Conservation (phyloP, 805 yeast genomes). For the Myxozyma neotropica region DNA sequence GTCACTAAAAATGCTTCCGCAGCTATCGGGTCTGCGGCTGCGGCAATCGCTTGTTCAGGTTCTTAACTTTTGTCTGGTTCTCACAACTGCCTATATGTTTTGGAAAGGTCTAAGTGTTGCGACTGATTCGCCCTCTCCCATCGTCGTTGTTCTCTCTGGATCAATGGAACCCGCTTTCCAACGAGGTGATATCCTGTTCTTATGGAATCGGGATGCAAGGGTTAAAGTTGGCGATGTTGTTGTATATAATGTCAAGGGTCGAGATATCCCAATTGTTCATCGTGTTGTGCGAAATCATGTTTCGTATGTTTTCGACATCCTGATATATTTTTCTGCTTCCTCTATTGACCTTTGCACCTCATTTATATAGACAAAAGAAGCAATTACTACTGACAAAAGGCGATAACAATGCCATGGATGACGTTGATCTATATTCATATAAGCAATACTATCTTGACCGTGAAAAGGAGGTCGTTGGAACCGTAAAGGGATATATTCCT, state of each 20-base stretch:
- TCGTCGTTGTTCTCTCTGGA: conserved; percentile 95
- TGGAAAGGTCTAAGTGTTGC: conserved; percentile 82
- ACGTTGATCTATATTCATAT: conserved; percentile 77
- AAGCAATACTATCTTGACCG: conserved; percentile 77
- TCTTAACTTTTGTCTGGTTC: conserved; percentile 72
- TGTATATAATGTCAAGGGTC: conserved; percentile 78
- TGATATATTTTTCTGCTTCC: neutral
- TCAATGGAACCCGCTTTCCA: conserved; percentile 99
- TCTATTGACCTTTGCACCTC: neutral
- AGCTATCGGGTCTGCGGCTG: conserved; percentile 46
- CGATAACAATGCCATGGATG: conserved; percentile 92
- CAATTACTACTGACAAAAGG: conserved; percentile 78
- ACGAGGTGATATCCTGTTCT: conserved; percentile 88
- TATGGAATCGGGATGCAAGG: conserved; percentile 78
- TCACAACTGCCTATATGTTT: conserved; percentile 85
- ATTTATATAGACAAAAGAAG: conserved; percentile 14
- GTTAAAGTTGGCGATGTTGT: conserved; percentile 89
- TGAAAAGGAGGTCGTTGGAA: conserved; percentile 77
- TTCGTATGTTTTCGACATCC: conserved; percentile 38
- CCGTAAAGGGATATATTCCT: conserved; percentile 87
- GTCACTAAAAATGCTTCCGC: conserved; percentile 14
- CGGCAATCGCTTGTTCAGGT: conserved; percentile 51
- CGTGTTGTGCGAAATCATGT: conserved; percentile 86
- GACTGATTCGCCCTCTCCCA: conserved; percentile 85
- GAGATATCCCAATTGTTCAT: conserved; percentile 91